Evolutionary conservation across 2,329 filamentous ascomycete genomes (phyloP).

Genomic region (Diaporthe citrichinensis): DNA sequence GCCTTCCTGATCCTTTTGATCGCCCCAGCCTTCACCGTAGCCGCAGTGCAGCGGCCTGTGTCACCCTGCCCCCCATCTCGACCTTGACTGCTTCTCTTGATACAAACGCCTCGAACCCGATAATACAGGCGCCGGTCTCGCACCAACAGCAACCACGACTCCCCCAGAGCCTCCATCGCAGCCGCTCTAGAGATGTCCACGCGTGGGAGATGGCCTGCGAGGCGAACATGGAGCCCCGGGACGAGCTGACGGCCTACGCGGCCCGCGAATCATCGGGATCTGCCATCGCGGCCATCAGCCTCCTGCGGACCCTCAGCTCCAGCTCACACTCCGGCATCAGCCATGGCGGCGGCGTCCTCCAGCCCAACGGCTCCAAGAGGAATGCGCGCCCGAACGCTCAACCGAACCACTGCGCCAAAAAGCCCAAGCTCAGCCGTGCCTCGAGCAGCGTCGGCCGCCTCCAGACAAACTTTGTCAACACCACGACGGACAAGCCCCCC

Average conservation of each 20-base stretch:
- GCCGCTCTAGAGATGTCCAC: constrained; percentile 87
- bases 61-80: constrained; percentile 71
- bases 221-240: constrained; percentile 79
- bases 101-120: constrained; percentile 39
- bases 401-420: constrained; percentile 65
- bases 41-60: constrained; percentile 74
- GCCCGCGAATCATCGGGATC: constrained; percentile 85
- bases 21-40: constrained; percentile 75
- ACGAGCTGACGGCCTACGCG: constrained; percentile 81
- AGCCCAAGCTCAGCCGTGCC: constrained; percentile 72
- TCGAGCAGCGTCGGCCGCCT: constrained; percentile 74
- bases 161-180: constrained; percentile 71
- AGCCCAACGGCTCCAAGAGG: constrained; percentile 74
- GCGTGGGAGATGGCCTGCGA: constrained; percentile 95
- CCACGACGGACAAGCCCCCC: constrained; percentile 54
- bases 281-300: constrained; percentile 84
- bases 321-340: constrained; percentile 56
- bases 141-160: constrained; percentile 54
- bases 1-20: constrained; percentile 62
- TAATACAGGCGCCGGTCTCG: constrained; percentile 45
- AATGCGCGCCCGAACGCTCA: constrained; percentile 62
- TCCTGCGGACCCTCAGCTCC: constrained; percentile 80
- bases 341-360: constrained; percentile 53
- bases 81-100: constrained; percentile 61
- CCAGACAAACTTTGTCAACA: constrained; percentile 58